phyloP scores from a whole-genome alignment of 2,329 filamentous ascomycete species.

The Leptographium galeiforme region DNA sequence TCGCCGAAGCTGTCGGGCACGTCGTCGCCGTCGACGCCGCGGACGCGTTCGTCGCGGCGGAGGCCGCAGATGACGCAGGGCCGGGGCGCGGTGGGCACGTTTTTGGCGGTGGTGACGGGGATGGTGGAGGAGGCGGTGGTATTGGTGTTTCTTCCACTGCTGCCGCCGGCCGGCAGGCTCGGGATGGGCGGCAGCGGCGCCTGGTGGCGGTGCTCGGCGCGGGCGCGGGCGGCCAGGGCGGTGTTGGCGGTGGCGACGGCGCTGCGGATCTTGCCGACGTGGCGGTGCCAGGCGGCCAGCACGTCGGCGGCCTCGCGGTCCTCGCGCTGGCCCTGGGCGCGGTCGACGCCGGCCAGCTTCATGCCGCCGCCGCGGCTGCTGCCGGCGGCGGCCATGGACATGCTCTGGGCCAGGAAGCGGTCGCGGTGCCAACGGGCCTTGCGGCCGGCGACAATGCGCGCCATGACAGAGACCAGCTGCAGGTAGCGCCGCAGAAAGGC shows the following conservation, averaged over 20 bases:
- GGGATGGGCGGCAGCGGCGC: slow-evolving; percentile 44
- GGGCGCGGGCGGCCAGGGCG: slow-evolving; percentile 17
- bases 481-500: slow-evolving; percentile 54
- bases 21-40: slow-evolving; percentile 53
- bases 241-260: slow-evolving; percentile 54
- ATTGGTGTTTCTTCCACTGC: too few relatives aligned
- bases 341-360: slow-evolving; percentile 82
- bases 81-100: slow-evolving; percentile 60
- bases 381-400: slow-evolving; percentile 59
- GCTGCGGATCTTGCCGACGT: slow-evolving; percentile 61
- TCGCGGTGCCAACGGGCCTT: slow-evolving; percentile 87
- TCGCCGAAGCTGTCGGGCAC: slow-evolving; percentile 89
- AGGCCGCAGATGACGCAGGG: slow-evolving; percentile 77
- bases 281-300: slow-evolving; percentile 58
- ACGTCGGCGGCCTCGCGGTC: slow-evolving; percentile 75
- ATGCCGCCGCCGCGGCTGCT: slow-evolving; percentile 65
- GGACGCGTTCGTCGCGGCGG: slow-evolving; percentile 72
- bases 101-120: slow-evolving; percentile 53
- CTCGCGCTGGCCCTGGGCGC: slow-evolving; percentile 67
- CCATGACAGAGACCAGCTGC: slow-evolving; percentile 51
- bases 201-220: slow-evolving; percentile 5
- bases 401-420: slow-evolving; percentile 68
- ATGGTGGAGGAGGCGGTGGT: slow-evolving; percentile 31
- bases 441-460: slow-evolving; percentile 72
- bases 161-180: slow-evolving; percentile 44